A percentile compares a stretch with the other conserved stretches of the same genome.
Conservation (phyloP, 352 stramenopile genomes). For the Phytophthora citricola region DNA sequence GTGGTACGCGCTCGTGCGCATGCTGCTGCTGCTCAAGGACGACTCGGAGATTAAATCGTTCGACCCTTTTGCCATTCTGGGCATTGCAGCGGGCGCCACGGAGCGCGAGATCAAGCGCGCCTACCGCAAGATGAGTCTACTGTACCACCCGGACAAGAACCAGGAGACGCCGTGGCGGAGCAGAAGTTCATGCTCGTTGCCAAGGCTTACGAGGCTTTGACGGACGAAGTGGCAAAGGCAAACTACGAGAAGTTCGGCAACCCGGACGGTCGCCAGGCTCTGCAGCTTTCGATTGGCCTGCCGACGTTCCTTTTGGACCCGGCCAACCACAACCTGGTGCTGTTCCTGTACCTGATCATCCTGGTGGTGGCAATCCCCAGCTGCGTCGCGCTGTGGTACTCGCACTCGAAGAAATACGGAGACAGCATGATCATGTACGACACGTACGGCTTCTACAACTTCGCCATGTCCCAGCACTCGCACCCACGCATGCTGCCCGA, state of each 20-base stretch:
- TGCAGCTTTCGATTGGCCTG: conserved; percentile 96
- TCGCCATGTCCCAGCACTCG: conserved; percentile 95
- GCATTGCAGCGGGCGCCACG: conserved; percentile 91
- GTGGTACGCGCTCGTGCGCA: conserved; percentile 91
- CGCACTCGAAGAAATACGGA: conserved; percentile 98
- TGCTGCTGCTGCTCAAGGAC: conserved; percentile 91
- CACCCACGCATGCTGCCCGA: conserved; percentile 96
- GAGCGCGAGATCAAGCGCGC: conserved; percentile 96
- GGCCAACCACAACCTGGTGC: conserved; percentile 97
- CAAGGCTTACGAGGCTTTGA: conserved; percentile 95
- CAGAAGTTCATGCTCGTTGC: conserved; percentile 99
- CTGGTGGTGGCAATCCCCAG: conserved; percentile 98
- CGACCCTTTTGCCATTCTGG: conserved; percentile 98
- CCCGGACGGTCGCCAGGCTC: conserved; percentile 97
- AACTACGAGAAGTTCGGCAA: conserved; percentile 99
- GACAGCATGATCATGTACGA: conserved; percentile 99
- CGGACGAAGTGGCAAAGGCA: conserved; percentile 95
- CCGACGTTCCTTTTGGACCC: conserved; percentile 98
- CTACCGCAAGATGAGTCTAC: conserved; percentile 94
- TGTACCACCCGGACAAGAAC: conserved; percentile 97
- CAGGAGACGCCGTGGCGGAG: conserved; percentile 95
- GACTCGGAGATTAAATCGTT: conserved; percentile 99
- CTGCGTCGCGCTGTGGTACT: conserved; percentile 95
- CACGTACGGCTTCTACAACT: conserved; percentile 99
- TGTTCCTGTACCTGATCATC: conserved; percentile 98